These are phyloP conservation scores for Elsinoe ampelina DNA, from an alignment of 2,329 filamentous ascomycete genomes.

Conservation along the genomic window DNA sequence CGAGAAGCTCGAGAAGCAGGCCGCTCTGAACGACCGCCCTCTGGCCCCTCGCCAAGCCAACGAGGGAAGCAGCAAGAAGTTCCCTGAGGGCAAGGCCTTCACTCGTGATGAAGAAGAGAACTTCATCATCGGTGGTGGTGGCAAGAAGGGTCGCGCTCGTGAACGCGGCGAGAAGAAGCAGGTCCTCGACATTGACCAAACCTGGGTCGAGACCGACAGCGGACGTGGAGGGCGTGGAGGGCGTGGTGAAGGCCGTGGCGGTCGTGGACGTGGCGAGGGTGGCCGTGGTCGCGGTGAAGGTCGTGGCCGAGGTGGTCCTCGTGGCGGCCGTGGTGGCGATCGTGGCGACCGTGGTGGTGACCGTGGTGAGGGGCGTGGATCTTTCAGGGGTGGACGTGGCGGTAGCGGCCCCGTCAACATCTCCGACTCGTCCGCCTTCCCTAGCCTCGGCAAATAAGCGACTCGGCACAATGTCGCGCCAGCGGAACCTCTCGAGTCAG, in stretches of 20 bases:
- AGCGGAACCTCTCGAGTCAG: background rate
- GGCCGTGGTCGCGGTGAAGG: slow-evolving; percentile 33
- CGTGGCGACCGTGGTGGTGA: slow-evolving; percentile 36
- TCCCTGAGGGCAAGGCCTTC: slow-evolving; percentile 69
- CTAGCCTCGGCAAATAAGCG: slow-evolving; percentile 27
- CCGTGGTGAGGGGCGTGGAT: slow-evolving; percentile 27
- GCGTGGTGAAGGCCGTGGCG: slow-evolving; percentile 43
- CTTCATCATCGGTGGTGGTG: slow-evolving; percentile 64
- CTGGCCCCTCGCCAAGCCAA: slow-evolving; percentile 80
- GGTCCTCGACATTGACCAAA: slow-evolving; percentile 74
- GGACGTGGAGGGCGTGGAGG: slow-evolving; percentile 42
- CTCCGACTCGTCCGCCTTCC: slow-evolving; percentile 44
- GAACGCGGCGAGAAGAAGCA: slow-evolving; percentile 81
- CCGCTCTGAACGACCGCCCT: slow-evolving; percentile 53
- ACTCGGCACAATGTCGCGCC: background rate
- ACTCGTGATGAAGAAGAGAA: slow-evolving; percentile 49
- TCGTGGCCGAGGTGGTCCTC: slow-evolving; percentile 29
- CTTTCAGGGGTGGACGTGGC: slow-evolving; percentile 20
- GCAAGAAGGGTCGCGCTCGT: slow-evolving; percentile 74
- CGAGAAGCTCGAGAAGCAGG: slow-evolving; percentile 67
- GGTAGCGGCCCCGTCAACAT: slow-evolving; percentile 35
- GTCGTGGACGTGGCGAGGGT: slow-evolving; percentile 31
- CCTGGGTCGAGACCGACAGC: slow-evolving; percentile 48
- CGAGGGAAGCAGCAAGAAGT: slow-evolving; percentile 92
- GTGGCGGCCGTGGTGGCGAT: slow-evolving; percentile 45